Evolutionary conservation across 805 yeast genomes (phyloP).

Genomic region (Hanseniaspora guilliermondii): DNA sequence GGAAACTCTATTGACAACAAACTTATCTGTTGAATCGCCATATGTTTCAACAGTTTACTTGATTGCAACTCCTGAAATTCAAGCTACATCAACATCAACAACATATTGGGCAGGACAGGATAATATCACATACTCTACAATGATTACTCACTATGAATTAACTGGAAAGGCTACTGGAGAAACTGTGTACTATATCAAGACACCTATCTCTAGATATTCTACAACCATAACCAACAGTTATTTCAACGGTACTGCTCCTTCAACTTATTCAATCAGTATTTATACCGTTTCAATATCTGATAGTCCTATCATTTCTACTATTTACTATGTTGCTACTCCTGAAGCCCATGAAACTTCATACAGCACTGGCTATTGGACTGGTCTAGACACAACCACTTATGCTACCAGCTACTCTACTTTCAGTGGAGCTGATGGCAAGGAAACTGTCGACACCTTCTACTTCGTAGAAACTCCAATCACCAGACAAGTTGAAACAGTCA

Average conservation of each 20-base stretch:
- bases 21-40: background rate
- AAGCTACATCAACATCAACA: background rate
- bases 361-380: conserved; percentile 3
- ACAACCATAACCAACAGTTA: conserved; percentile 4
- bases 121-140: conserved; percentile 15
- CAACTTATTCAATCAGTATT: conserved; percentile 12
- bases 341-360: conserved; percentile 1
- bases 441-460: conserved; percentile 15
- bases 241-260: conserved; percentile 9
- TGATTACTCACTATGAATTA: conserved; percentile 13
- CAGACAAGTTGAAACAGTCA: background rate
- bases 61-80: conserved; percentile 16
- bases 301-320: conserved; percentile 14
- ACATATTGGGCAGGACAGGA: conserved; percentile 14
- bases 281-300: conserved; percentile 6
- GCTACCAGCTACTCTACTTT: conserved; percentile 15
- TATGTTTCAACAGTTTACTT: conserved; percentile 14
- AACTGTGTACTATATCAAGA: conserved; percentile 16
- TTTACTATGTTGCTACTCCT: conserved; percentile 18
- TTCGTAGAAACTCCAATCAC: conserved; percentile 16
- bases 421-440: conserved; percentile 15
- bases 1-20: background rate
- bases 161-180: conserved; percentile 14
- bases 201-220: conserved; percentile 14
- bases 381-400: conserved; percentile 6